Percentiles rank a stretch among this genome's conserved stretches.
Conservation (phyloP, 257 asterid genomes). For the Marsdenia floribunda region DNA sequence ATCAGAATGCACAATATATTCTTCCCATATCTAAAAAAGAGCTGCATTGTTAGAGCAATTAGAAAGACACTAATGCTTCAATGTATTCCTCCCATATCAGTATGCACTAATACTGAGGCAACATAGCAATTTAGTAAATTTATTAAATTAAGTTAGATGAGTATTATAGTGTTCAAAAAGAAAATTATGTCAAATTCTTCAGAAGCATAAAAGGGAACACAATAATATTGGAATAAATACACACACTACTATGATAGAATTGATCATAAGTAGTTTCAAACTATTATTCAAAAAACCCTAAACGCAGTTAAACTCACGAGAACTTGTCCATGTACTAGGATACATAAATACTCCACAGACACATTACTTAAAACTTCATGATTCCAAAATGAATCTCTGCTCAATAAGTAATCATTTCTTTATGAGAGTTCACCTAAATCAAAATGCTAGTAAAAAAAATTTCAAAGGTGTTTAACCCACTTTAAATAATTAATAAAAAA, state of each 20-base stretch:
- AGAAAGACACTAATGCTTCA: background rate
- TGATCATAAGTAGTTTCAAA: background rate
- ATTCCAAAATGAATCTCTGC: background rate
- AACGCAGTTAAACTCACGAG: too few species aligned
- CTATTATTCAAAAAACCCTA: background rate
- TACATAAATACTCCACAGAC: too few species aligned
- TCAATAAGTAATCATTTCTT: background rate
- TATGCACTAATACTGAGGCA: too few species aligned
- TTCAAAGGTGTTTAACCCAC: background rate
- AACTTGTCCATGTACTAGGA: too few species aligned
- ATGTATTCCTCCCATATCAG: background rate
- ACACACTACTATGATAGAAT: background rate
- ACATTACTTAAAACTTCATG: background rate
- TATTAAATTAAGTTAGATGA: background rate
- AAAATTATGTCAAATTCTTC: background rate
- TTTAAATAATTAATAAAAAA: background rate
- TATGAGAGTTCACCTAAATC: background rate
- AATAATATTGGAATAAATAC: background rate
- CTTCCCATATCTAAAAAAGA: too few species aligned
- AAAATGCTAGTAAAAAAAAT: background rate
- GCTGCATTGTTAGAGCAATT: background rate
- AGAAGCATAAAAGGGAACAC: background rate
- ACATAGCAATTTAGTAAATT: background rate
- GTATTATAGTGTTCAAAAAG: too few species aligned
- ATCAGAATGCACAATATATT: too few species aligned